Percentiles rank a stretch among this genome's conserved stretches.
Conservation (phyloP, 2,329 filamentous ascomycete genomes). For the Penicillium paneum region DNA sequence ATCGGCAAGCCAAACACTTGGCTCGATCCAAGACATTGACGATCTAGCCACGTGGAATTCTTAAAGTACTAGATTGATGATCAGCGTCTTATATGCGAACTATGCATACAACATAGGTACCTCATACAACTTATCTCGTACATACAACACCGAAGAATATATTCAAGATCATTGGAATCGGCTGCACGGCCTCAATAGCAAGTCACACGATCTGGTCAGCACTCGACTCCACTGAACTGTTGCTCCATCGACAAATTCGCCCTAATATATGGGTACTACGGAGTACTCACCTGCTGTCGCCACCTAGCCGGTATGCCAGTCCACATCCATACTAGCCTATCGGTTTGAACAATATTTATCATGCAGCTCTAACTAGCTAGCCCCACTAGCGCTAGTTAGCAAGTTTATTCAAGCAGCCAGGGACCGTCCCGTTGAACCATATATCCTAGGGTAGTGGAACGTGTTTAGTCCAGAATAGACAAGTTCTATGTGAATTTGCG, state of each 20-base stretch:
- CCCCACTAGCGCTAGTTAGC: not conserved
- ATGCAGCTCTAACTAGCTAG: not conserved
- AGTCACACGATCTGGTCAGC: not conserved
- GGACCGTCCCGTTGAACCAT: not conserved
- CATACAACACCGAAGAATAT: not conserved
- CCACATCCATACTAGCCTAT: not conserved
- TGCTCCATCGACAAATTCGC: not conserved
- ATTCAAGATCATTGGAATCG: not conserved
- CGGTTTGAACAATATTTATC: not conserved
- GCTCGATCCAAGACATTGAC: not conserved
- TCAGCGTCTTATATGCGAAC: not conserved
- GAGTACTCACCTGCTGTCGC: not conserved
- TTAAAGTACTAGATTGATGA: not conserved
- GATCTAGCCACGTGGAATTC: slow-evolving; percentile 5
- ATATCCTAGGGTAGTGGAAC: not conserved
- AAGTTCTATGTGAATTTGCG: not conserved
- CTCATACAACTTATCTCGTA: not conserved
- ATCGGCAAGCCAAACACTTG: not conserved
- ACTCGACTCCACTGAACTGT: not conserved
- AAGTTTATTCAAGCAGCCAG: not conserved
- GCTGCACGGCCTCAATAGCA: not conserved
- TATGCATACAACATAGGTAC: not conserved
- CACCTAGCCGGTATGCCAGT: not conserved
- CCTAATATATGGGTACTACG: not conserved
- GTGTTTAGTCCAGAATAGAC: not conserved